These are phyloP conservation scores for Dipodascopsis tothii DNA, from an alignment of 805 yeast species.

Conservation along the genomic window DNA sequence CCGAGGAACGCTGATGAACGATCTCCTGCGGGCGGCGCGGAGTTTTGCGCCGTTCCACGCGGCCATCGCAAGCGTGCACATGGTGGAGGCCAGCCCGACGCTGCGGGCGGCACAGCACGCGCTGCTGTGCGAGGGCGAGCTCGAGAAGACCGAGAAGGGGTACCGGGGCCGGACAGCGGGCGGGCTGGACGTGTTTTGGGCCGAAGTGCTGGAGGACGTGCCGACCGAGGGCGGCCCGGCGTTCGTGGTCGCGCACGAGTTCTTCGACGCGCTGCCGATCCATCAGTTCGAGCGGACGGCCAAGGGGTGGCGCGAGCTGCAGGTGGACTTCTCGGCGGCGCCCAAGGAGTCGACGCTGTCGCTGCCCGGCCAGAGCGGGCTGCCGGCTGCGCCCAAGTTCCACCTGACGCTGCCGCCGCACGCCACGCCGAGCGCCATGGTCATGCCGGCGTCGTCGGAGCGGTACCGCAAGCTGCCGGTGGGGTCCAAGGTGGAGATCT, in stretches of 20 bases:
- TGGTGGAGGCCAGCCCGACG: constrained; percentile 68
- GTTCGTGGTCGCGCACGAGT: constrained; percentile 74
- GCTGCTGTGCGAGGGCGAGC: constrained; percentile 37
- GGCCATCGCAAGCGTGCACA: constrained; percentile 35
- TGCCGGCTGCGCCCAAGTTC: constrained; percentile 34
- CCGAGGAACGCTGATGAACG: constrained; percentile 68
- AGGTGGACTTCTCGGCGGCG: constrained; percentile 48
- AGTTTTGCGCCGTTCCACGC: constrained; percentile 31
- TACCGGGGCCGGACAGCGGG: constrained; percentile 40
- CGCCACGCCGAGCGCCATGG: constrained; percentile 53
- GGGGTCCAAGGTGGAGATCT: constrained; percentile 59
- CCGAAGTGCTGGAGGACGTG: constrained; percentile 28
- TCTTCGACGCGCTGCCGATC: constrained; percentile 79
- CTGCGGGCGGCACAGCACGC: constrained; percentile 50
- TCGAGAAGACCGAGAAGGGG: constrained; percentile 30
- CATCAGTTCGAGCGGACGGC: constrained; percentile 53
- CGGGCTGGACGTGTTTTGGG: constrained; percentile 43
- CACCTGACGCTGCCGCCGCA: constrained; percentile 50
- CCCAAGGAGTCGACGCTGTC: constrained; percentile 22
- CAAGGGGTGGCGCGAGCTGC: constrained; percentile 70
- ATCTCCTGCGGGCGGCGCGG: constrained; percentile 37
- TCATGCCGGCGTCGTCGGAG: constrained; percentile 43
- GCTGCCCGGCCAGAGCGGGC: constrained; percentile 26
- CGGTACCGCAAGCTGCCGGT: constrained; percentile 49
- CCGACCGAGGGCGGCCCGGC: constrained; percentile 39